phyloP scores from a whole-genome alignment of 768 basidiomycete species.

The Polyporus arcularius region DNA sequence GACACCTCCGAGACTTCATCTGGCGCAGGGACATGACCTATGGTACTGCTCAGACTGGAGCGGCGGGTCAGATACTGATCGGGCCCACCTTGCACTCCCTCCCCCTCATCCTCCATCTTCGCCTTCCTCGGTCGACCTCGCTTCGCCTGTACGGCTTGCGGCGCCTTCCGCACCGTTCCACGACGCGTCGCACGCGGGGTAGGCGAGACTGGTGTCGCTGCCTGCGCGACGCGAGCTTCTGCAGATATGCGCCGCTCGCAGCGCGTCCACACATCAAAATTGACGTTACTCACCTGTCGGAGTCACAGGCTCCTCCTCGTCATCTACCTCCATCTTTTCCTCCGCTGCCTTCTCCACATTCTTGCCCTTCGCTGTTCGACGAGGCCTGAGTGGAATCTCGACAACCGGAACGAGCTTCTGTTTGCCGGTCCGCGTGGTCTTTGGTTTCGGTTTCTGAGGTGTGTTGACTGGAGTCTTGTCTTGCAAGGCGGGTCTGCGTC shows the following conservation, averaged over 20 bases:
- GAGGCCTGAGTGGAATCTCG: slow-evolving; percentile 8
- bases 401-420: slow-evolving; percentile 16
- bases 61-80: not conserved
- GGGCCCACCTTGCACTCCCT: not conserved
- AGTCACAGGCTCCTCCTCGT: not conserved
- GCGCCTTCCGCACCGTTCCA: not conserved
- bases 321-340: not conserved
- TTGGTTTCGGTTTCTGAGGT: slow-evolving; percentile 17
- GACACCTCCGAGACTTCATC: too few species aligned
- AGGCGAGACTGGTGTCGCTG: not conserved
- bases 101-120: not conserved
- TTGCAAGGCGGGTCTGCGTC: slow-evolving; percentile 19
- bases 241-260: not conserved
- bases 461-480: slow-evolving; percentile 31
- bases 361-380: slow-evolving; percentile 2
- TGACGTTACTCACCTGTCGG: not conserved
- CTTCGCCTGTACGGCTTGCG: not conserved
- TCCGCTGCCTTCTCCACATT: not conserved
- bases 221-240: not conserved
- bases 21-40: too few species aligned
- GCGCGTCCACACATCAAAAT: not conserved
- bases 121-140: not conserved
- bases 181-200: not conserved
- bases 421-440: slow-evolving; percentile 6
- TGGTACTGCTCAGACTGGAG: too few species aligned